phyloP scores from a whole-genome alignment of 768 basidiomycete genomes.

The Trametes meyenii region DNA sequence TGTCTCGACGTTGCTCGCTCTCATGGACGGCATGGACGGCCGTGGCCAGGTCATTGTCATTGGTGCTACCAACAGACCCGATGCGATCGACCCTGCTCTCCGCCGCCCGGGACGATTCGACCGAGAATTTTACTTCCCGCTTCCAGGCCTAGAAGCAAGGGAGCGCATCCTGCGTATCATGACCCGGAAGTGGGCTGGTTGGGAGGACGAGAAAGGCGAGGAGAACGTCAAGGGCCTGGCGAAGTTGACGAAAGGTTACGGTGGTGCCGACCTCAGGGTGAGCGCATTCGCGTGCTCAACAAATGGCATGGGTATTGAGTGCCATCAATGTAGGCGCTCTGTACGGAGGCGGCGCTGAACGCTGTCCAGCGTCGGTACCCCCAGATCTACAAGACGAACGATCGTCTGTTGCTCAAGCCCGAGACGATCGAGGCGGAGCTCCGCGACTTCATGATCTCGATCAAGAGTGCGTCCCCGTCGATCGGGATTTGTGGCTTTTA shows the following conservation, averaged over 20 bases:
- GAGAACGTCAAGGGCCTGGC: constrained; percentile 69
- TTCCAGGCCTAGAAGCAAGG: constrained; percentile 83
- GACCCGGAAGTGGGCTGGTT: constrained; percentile 88
- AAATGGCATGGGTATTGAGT: constrained; percentile 6
- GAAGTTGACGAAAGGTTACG: constrained; percentile 94
- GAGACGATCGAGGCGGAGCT: constrained; percentile 83
- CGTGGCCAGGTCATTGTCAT: constrained; percentile 97
- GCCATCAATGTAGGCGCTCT: constrained; percentile 66
- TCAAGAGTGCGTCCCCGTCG: constrained; percentile 75
- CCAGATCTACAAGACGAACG: constrained; percentile 92
- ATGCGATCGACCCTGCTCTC: constrained; percentile 96
- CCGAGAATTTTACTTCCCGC: constrained; percentile 95
- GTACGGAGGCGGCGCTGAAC: constrained; percentile 95
- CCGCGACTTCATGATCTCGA: constrained; percentile 95
- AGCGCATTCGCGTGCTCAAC: constrained; percentile 33
- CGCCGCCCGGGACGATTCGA: constrained; percentile 95
- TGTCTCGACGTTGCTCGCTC: constrained; percentile 90
- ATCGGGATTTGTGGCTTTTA: neutral
- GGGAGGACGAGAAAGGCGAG: constrained; percentile 56
- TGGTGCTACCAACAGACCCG: constrained; percentile 96
- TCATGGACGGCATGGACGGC: constrained; percentile 99
- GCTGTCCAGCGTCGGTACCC: constrained; percentile 96
- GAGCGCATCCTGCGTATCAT: constrained; percentile 90
- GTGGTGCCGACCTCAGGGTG: constrained; percentile 94
- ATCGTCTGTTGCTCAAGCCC: constrained; percentile 82